phyloP scores from a whole-genome alignment of 2,329 filamentous ascomycete genomes.

The Geoglossum cookeanum region DNA sequence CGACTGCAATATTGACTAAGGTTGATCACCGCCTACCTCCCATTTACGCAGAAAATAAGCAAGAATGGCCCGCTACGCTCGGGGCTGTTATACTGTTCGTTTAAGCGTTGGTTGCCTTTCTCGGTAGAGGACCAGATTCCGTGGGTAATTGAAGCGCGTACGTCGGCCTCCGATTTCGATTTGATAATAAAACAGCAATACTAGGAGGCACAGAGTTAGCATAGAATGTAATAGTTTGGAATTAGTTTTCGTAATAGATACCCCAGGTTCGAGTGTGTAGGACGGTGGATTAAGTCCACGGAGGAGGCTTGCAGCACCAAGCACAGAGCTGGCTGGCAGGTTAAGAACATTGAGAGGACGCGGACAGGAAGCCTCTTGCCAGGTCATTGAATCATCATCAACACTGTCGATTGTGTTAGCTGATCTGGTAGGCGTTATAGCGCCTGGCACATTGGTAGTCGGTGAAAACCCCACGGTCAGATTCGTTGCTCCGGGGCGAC shows the following conservation, averaged over 20 bases:
- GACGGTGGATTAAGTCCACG: neutral
- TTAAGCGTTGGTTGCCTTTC: neutral
- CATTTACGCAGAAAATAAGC: neutral
- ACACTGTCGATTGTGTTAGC: neutral
- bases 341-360: neutral
- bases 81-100: neutral
- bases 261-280: neutral
- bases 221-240: too few relatives aligned
- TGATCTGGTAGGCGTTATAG: neutral
- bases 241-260: neutral
- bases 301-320: neutral
- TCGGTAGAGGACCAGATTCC: slow-evolving; percentile 1
- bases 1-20: neutral
- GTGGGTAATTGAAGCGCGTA: neutral
- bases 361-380: neutral
- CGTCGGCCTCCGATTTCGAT: neutral
- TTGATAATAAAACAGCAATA: slow-evolving; percentile 1
- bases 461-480: neutral
- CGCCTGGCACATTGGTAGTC: neutral
- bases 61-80: neutral
- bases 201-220: neutral
- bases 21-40: neutral
- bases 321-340: neutral
- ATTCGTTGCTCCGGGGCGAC: neutral
- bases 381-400: neutral